Evolutionary conservation across 1,284 basidiomycete genomes (phyloP).

Genomic region (Spongiforma sp.): DNA sequence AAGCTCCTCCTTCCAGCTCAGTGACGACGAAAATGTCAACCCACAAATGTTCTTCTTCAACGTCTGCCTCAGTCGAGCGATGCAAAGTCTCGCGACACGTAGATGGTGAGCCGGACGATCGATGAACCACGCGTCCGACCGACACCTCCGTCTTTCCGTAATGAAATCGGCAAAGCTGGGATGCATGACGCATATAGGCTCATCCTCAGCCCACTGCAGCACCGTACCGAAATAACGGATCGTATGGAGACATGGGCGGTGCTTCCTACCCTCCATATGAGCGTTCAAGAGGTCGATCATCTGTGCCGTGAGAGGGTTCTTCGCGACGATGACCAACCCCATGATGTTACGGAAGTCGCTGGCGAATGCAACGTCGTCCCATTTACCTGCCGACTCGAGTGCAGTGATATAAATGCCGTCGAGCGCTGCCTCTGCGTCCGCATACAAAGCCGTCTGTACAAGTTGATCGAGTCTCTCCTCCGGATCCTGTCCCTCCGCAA

Average conservation of each 20-base stretch:
- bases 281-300: slow-evolving; percentile 36
- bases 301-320: slow-evolving; percentile 29
- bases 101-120: slow-evolving; percentile 27
- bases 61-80: slow-evolving; percentile 19
- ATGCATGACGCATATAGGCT: slow-evolving; percentile 39
- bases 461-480: slow-evolving; percentile 35
- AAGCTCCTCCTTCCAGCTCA: slow-evolving; percentile 20
- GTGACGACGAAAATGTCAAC: slow-evolving; percentile 25
- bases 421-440: slow-evolving; percentile 34
- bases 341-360: slow-evolving; percentile 40
- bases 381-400: slow-evolving; percentile 35
- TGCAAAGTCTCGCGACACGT: slow-evolving; percentile 32
- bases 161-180: slow-evolving; percentile 40
- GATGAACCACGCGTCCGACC: slow-evolving; percentile 35
- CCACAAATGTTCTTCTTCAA: slow-evolving; percentile 36
- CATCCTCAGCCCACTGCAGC: slow-evolving; percentile 33
- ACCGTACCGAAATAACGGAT: slow-evolving; percentile 32
- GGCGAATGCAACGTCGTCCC: slow-evolving; percentile 35
- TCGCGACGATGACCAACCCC: slow-evolving; percentile 35
- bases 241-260: slow-evolving; percentile 36
- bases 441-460: slow-evolving; percentile 23
- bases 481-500: slow-evolving; percentile 39
- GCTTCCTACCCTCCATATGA: slow-evolving; percentile 13
- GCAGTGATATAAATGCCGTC: slow-evolving; percentile 39
- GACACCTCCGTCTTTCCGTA: slow-evolving; percentile 34